phyloP scores from a whole-genome alignment of 805 yeast genomes.

The Candida arabinofermentans region DNA sequence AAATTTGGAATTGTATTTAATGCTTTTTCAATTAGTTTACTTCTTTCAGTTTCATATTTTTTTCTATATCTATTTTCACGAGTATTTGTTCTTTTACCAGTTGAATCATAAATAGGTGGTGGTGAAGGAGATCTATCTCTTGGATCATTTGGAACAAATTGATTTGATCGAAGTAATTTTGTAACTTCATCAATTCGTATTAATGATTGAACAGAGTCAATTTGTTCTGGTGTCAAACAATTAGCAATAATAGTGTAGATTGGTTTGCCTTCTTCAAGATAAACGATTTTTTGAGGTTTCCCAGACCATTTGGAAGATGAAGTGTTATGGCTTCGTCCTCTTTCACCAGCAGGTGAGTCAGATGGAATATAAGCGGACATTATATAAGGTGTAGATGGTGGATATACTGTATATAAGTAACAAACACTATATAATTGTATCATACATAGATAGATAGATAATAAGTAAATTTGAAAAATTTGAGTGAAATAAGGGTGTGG shows the following conservation, averaged over 20 bases:
- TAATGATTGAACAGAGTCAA: constrained; percentile 64
- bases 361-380: background rate
- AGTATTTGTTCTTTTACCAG: constrained; percentile 84
- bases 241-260: constrained; percentile 16
- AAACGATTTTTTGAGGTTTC: constrained; percentile 5
- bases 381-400: background rate
- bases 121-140: constrained; percentile 73
- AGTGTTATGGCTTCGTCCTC: constrained; percentile 7
- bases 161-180: constrained; percentile 47
- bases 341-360: background rate
- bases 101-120: constrained; percentile 81
- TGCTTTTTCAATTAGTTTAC: constrained; percentile 71
- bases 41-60: constrained; percentile 73
- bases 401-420: too few species aligned
- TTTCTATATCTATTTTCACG: constrained; percentile 63
- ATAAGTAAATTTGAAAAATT: too few species aligned
- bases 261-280: constrained; percentile 11
- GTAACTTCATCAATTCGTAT: constrained; percentile 81
- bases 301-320: constrained; percentile 16
- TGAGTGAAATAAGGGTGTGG: too few species aligned
- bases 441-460: too few species aligned
- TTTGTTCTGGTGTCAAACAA: constrained; percentile 68
- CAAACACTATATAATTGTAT: too few species aligned
- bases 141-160: constrained; percentile 45
- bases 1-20: constrained; percentile 68